Evolutionary conservation across 129 eudicot species (phyloP).

Genomic region (Escallonia herrerae): DNA sequence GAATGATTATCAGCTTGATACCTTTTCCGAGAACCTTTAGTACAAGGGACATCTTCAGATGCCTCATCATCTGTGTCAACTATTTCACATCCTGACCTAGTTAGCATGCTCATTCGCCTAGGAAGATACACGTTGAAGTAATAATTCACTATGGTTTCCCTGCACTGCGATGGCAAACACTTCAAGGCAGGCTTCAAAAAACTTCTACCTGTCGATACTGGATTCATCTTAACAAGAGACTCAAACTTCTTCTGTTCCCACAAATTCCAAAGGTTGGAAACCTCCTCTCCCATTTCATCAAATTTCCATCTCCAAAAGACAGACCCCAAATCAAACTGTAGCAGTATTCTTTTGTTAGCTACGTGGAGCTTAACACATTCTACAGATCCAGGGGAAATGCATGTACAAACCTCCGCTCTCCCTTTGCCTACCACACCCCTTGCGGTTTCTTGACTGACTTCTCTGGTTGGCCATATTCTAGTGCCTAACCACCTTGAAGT

Average conservation of each 20-base stretch:
- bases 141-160: constrained; percentile 34
- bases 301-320: constrained; percentile 53
- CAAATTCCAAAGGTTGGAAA: constrained; percentile 43
- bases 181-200: constrained; percentile 35
- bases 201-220: constrained; percentile 24
- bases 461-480: constrained; percentile 34
- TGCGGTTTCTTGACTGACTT: constrained; percentile 1
- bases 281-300: constrained; percentile 58
- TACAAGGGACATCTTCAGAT: constrained; percentile 10
- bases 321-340: constrained; percentile 40
- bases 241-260: constrained; percentile 38
- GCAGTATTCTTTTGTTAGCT: constrained; percentile 11
- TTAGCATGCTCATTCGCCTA: constrained; percentile 33
- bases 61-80: constrained; percentile 43
- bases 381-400: constrained; percentile 29
- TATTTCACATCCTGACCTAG: constrained; percentile 27
- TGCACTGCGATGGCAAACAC: constrained; percentile 28
- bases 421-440: constrained; percentile 39
- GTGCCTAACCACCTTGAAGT: constrained; percentile 37
- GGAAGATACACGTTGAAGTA: constrained; percentile 60
- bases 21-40: constrained; percentile 37
- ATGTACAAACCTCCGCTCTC: constrained; percentile 34
- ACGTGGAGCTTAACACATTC: constrained; percentile 35
- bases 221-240: constrained; percentile 19
- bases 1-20: constrained; percentile 18